Evolutionary conservation across 2,329 filamentous ascomycete genomes (phyloP), one percentile per base, ranked within the genome.

Genomic region (Periconia sp.): DNA sequence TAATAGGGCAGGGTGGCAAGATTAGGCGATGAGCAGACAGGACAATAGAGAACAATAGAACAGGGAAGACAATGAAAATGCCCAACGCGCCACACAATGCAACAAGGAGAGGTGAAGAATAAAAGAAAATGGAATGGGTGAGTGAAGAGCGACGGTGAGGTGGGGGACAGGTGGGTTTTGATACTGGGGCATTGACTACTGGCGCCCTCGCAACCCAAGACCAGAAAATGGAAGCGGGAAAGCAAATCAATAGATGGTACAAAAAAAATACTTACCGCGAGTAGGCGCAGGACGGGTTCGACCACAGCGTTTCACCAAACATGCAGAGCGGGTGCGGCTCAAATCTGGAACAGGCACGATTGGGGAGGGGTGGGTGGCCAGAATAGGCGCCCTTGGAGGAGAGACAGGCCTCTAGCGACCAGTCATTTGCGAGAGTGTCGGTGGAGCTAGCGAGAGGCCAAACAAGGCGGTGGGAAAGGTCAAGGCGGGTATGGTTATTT

Each of bases 241-340:
- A 35, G 27, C 27, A n/a, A 44, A 23, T 20, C 42, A 44, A 11
- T 44, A n/a, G 17, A 57, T 57, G 11, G 33, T 62, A 64, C 54
- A 56, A 55, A 50, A 61, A 62, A 66, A 64, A 70, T 61, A 73
- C 73, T 67, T 74, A 74, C 73, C 73, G 70, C 70, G 70, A 71
- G 68, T 62, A 68, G 68, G 66, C 63, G 62, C 58, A 70, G 70
- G 72, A 73, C 67, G 68, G 63, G 60, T 63, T 63, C 68, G 64
- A 68, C 65, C 64, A 62, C 62, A 63, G 66, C 65, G 76, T 76
- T 75, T 75, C 75, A 73, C 62, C 60, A 67, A 69, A 66, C 63
- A 74, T 69, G 67, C 73, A 71, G 64, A 70, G 68, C 68, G 64
- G 33, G 61, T 72, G 72, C 70, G 71, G 70, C 75, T 76, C 74